Conservation (phyloP, 192 early-diverging fungal species). For the Mortierella claussenii region DNA sequence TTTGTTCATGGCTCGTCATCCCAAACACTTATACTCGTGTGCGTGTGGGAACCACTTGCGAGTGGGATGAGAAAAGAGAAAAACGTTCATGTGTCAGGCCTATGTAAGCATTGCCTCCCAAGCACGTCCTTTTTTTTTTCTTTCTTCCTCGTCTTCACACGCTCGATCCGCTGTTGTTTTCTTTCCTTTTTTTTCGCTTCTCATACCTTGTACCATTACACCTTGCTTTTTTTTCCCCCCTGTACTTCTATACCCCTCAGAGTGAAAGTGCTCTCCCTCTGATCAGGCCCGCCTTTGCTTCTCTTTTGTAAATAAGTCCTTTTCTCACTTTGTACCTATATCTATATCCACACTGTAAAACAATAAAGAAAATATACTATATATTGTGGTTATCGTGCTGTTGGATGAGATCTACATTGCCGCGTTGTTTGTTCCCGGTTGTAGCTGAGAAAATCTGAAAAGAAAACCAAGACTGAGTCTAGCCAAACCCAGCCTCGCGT, state of each 20-base stretch:
- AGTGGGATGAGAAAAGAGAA: constrained; percentile 1
- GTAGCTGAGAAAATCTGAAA: no score
- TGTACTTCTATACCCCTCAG: neutral
- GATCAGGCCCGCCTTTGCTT: neutral
- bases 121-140: neutral
- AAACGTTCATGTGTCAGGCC: neutral
- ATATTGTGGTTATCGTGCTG: no score
- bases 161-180: neutral
- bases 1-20: neutral
- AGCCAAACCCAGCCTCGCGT: no score
- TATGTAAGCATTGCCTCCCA: neutral
- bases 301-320: constrained; percentile 10
- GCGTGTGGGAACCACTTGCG: no score
- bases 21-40: no score
- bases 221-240: neutral
- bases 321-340: no score
- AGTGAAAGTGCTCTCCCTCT: constrained; percentile 1
- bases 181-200: neutral
- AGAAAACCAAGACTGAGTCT: no score
- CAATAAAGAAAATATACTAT: no score
- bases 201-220: neutral
- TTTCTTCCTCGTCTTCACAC: neutral
- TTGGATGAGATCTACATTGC: no score
- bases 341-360: no score
- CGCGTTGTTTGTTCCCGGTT: no score